Conservation (phyloP, 306 rosid genomes). For the Luffa acutangula region DNA sequence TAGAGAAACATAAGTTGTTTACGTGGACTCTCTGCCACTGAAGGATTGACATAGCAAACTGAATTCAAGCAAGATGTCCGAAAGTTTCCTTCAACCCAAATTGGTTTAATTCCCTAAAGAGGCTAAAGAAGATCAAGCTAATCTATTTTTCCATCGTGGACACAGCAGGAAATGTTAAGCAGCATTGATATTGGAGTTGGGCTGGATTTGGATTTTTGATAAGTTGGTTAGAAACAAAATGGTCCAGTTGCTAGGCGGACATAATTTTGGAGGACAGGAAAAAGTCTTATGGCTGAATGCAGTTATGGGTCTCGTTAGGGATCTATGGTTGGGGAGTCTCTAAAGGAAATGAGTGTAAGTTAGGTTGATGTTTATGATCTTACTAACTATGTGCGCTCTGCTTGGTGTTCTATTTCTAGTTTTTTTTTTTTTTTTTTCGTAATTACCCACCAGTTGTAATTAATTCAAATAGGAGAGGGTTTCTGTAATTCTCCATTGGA, state of each 20-base stretch:
- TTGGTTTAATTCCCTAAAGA: background rate
- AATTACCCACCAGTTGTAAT: background rate
- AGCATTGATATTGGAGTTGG: background rate
- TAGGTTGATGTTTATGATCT: background rate
- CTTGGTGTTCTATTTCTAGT: background rate
- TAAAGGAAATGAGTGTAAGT: background rate
- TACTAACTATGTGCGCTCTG: background rate
- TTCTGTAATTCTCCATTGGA: background rate
- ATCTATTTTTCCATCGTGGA: background rate
- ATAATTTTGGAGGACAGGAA: background rate
- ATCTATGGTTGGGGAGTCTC: background rate
- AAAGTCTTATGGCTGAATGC: background rate
- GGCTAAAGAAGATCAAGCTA: background rate
- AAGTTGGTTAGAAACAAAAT: background rate
- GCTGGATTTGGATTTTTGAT: background rate
- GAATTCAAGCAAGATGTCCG: background rate
- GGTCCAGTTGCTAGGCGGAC: background rate
- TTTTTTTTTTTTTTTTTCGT: background rate
- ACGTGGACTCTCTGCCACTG: background rate
- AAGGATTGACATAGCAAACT: background rate
- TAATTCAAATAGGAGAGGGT: background rate
- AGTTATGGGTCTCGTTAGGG: background rate
- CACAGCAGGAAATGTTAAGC: background rate
- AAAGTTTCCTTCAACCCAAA: background rate
- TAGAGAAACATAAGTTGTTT: background rate